Conservation (phyloP, 306 rosid genomes). For the Sicyos baderoa region DNA sequence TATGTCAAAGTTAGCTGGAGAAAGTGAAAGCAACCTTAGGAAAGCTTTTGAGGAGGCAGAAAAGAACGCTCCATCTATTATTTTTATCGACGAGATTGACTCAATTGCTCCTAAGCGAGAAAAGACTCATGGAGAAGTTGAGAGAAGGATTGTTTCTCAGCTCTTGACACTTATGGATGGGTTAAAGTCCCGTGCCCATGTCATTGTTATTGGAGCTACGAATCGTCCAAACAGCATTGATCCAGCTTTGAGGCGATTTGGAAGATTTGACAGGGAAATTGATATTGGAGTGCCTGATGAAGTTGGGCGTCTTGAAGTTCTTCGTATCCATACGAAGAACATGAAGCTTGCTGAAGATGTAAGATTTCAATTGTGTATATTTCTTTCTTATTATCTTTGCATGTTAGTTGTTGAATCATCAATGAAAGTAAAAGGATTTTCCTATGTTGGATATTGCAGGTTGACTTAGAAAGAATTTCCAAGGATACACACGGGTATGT, state of each 20-base stretch:
- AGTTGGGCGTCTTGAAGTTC: constrained; percentile 58
- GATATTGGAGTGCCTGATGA: constrained; percentile 69
- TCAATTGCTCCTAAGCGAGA: constrained; percentile 68
- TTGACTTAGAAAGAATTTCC: constrained; percentile 48
- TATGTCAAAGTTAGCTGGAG: constrained; percentile 63
- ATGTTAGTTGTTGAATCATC: not conserved
- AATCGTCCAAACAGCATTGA: constrained; percentile 66
- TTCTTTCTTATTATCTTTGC: not conserved
- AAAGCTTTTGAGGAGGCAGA: constrained; percentile 70
- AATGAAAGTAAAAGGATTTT: not conserved
- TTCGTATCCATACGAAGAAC: constrained; percentile 59
- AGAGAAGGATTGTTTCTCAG: constrained; percentile 63
- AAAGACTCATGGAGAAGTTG: constrained; percentile 60
- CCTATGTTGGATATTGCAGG: constrained; percentile 26
- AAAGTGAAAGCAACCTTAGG: constrained; percentile 62
- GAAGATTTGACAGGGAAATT: constrained; percentile 62
- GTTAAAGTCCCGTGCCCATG: constrained; percentile 51
- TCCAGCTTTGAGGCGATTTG: constrained; percentile 59
- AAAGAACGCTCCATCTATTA: constrained; percentile 58
- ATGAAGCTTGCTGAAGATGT: constrained; percentile 69
- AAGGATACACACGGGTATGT: constrained; percentile 61
- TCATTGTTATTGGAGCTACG: constrained; percentile 60
- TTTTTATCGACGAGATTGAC: constrained; percentile 58
- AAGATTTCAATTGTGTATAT: constrained; percentile 14
- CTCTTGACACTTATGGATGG: constrained; percentile 68